phyloP scores from a whole-genome alignment of 345 rosid genomes.

The Bruguiera parviflora region DNA sequence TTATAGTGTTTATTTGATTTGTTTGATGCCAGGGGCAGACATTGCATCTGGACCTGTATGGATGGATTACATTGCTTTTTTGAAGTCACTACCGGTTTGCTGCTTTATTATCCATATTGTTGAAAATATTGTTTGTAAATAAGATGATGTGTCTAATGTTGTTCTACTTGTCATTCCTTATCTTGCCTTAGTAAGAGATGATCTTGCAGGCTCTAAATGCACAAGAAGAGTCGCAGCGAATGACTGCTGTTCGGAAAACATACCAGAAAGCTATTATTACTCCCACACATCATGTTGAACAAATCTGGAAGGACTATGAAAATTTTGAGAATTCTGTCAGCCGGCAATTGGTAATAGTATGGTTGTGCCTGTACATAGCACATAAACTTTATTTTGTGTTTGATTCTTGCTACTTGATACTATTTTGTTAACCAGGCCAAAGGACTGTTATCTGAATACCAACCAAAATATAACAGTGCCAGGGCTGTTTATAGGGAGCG shows the following conservation, averaged over 20 bases:
- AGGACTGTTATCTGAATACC: slow-evolving; percentile 85
- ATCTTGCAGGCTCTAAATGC: slow-evolving; percentile 56
- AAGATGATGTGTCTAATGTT: not conserved
- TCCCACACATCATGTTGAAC: slow-evolving; percentile 87
- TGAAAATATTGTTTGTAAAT: not conserved
- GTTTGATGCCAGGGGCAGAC: slow-evolving; percentile 67
- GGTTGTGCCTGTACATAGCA: not conserved
- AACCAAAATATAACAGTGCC: slow-evolving; percentile 86
- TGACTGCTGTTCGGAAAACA: slow-evolving; percentile 70
- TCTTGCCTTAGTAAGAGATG: slow-evolving; percentile 22
- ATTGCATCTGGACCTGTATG: slow-evolving; percentile 90
- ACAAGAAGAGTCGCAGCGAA: slow-evolving; percentile 79
- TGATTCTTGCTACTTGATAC: slow-evolving; percentile 15
- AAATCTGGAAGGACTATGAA: slow-evolving; percentile 95
- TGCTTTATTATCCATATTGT: slow-evolving; percentile 21
- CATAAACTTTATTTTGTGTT: not conserved
- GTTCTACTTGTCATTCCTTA: not conserved
- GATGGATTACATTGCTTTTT: slow-evolving; percentile 81
- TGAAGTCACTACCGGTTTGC: slow-evolving; percentile 79
- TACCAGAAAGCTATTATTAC: slow-evolving; percentile 88
- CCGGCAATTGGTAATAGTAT: slow-evolving; percentile 74
- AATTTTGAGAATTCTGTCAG: slow-evolving; percentile 87
- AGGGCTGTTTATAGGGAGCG: slow-evolving; percentile 90
- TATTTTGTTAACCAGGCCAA: slow-evolving; percentile 64
- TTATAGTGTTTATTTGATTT: slow-evolving; percentile 23